Conservation (phyloP, 768 basidiomycete species). For the Russula foetens region DNA sequence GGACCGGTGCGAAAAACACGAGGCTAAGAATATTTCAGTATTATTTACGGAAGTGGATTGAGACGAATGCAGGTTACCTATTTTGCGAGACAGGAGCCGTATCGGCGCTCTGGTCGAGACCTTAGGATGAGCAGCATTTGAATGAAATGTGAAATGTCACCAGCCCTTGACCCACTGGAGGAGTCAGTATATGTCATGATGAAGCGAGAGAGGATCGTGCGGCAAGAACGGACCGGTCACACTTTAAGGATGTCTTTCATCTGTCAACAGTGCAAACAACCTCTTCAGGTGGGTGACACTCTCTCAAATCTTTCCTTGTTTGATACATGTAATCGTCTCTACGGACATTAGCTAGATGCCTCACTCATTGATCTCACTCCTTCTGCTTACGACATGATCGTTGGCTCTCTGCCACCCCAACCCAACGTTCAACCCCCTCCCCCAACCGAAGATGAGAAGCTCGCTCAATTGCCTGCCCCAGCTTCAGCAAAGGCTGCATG, state of each 20-base stretch:
- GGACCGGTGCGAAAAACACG: conserved; percentile 13
- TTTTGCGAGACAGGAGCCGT: conserved; percentile 2
- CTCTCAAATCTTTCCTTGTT: neutral
- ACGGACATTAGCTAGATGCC: conserved; percentile 59
- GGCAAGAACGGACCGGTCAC: neutral
- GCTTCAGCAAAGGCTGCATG: conserved; percentile 52
- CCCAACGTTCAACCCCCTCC: conserved; percentile 34
- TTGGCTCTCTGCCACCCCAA: conserved; percentile 54
- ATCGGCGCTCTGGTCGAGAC: neutral
- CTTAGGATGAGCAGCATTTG: neutral
- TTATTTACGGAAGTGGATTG: conserved; percentile 4
- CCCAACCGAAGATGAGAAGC: conserved; percentile 37
- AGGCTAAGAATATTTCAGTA: neutral
- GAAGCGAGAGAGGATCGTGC: too few species aligned
- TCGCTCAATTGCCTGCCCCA: conserved; percentile 40
- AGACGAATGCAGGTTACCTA: neutral
- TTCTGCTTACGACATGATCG: conserved; percentile 82
- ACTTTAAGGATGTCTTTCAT: conserved; percentile 37
- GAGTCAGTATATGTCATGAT: too few species aligned
- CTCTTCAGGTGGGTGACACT: conserved; percentile 62
- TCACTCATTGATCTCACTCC: conserved; percentile 83
- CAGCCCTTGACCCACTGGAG: neutral
- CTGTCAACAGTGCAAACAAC: conserved; percentile 90
- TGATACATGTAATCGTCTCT: neutral
- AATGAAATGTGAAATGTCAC: neutral